Percentiles rank a stretch among this genome's conserved stretches.
Evolutionary conservation across 305 asterid species (phyloP).

Genomic region (Plantago coronopus): DNA sequence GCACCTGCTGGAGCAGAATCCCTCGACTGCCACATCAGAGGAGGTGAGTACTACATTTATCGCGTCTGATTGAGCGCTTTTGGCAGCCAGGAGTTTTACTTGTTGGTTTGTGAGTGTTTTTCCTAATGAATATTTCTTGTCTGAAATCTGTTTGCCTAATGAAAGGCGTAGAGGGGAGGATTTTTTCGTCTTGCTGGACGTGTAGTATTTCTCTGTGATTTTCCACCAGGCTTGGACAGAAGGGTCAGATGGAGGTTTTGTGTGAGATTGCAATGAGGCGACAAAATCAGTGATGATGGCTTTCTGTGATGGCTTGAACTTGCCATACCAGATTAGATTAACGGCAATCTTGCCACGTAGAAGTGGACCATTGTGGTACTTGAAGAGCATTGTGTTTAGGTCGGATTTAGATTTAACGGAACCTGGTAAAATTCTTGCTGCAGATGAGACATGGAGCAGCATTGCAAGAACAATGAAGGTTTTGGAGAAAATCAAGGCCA

Average conservation of each 20-base stretch:
- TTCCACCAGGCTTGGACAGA: slow-evolving; percentile 56
- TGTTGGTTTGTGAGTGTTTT: slow-evolving; percentile 33
- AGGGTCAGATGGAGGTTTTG: slow-evolving; percentile 27
- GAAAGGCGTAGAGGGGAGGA: slow-evolving; percentile 26
- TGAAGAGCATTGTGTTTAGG: background rate
- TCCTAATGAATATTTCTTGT: slow-evolving; percentile 39
- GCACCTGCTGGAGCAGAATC: too few species aligned
- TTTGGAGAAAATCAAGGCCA: background rate
- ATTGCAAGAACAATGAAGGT: background rate
- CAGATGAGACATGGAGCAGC: background rate
- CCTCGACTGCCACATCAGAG: too few species aligned
- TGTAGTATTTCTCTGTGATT: slow-evolving; percentile 44
- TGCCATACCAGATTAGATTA: slow-evolving; percentile 63
- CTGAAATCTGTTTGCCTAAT: slow-evolving; percentile 41
- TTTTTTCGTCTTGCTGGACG: slow-evolving; percentile 32
- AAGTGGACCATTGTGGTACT: slow-evolving; percentile 57
- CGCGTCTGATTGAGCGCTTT: too few species aligned
- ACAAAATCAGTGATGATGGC: slow-evolving; percentile 50
- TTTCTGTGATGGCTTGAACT: slow-evolving; percentile 45
- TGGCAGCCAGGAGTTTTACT: too few species aligned
- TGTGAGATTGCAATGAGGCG: slow-evolving; percentile 28
- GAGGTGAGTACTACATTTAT: too few species aligned
- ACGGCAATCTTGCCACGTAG: slow-evolving; percentile 43
- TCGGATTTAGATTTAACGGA: background rate
- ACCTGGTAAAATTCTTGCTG: too few species aligned